A percentile compares a stretch with the other conserved stretches of the same genome.
Evolutionary conservation across 2,329 filamentous ascomycete species (phyloP).

Genomic region (Penicillium sp.): DNA sequence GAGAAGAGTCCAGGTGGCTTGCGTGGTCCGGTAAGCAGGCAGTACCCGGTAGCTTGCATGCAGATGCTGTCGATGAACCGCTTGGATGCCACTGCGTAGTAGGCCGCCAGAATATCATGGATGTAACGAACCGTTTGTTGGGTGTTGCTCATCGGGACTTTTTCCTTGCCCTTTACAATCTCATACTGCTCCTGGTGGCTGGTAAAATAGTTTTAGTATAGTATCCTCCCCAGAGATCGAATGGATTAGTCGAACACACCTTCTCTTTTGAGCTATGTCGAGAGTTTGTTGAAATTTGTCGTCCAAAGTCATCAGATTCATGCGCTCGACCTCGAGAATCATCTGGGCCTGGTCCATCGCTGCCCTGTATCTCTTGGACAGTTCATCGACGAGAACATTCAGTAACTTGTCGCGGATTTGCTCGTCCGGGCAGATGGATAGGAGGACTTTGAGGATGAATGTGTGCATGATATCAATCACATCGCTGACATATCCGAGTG

Average conservation of each 20-base stretch:
- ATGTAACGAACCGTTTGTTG: constrained; percentile 40
- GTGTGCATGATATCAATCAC: constrained; percentile 30
- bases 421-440: not conserved
- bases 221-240: not conserved
- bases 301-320: not conserved
- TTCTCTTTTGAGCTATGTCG: not conserved
- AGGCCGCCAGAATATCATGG: constrained; percentile 52
- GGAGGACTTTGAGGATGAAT: not conserved
- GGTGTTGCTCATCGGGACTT: constrained; percentile 10
- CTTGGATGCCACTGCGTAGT: constrained; percentile 54
- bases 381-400: not conserved
- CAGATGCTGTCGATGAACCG: constrained; percentile 57
- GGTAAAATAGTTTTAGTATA: not conserved
- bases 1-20: constrained; percentile 50
- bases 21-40: constrained; percentile 43
- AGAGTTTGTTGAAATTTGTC: not conserved
- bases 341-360: not conserved
- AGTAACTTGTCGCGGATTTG: not conserved
- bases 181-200: not conserved
- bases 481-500: constrained; percentile 44
- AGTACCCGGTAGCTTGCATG: constrained; percentile 50
- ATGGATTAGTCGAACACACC: too few species aligned
- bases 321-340: not conserved
- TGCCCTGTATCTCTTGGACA: not conserved
- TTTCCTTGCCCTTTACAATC: not conserved